These are phyloP conservation scores for Ambispora gerdemannii DNA, from an alignment of 192 early-diverging fungal genomes.

Conservation along the genomic window DNA sequence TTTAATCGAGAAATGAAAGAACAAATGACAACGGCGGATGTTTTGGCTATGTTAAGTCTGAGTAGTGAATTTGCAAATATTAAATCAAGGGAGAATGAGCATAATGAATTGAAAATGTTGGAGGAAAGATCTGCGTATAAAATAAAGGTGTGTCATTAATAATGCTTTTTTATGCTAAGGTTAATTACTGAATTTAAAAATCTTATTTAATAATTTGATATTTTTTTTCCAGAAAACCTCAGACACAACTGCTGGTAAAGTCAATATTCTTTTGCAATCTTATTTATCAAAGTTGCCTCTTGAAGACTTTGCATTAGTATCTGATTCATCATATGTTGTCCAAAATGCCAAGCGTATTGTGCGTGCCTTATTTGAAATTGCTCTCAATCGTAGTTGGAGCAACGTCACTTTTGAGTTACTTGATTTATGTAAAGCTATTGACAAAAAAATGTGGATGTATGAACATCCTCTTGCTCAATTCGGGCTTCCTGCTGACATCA, in stretches of 20 bases:
- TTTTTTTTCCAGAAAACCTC: conserved; percentile 58
- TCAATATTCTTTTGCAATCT: conserved; percentile 91
- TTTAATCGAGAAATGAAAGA: conserved; percentile 86
- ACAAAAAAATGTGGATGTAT: conserved; percentile 88
- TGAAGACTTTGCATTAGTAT: conserved; percentile 93
- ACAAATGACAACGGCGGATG: conserved; percentile 92
- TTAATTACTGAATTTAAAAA: conserved; percentile 21
- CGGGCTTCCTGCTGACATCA: conserved; percentile 67
- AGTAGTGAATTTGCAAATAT: conserved; percentile 95
- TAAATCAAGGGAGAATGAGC: conserved; percentile 87
- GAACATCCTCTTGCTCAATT: conserved; percentile 88
- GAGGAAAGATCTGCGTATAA: conserved; percentile 80
- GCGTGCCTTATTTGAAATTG: conserved; percentile 94
- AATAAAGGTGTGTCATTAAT: conserved; percentile 61
- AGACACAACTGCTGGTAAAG: conserved; percentile 84
- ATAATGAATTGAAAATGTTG: conserved; percentile 69
- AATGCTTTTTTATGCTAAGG: background rate
- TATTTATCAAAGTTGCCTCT: conserved; percentile 73
- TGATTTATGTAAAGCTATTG: conserved; percentile 83
- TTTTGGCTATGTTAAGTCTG: conserved; percentile 80
- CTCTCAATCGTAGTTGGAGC: conserved; percentile 87
- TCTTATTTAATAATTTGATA: conserved; percentile 2
- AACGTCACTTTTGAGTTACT: conserved; percentile 73
- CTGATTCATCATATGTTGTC: conserved; percentile 89
- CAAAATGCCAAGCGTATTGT: conserved; percentile 93